These are phyloP conservation scores for Coniferiporia sulphurascens DNA, from an alignment of 1,284 basidiomycete species.

Conservation along the genomic window DNA sequence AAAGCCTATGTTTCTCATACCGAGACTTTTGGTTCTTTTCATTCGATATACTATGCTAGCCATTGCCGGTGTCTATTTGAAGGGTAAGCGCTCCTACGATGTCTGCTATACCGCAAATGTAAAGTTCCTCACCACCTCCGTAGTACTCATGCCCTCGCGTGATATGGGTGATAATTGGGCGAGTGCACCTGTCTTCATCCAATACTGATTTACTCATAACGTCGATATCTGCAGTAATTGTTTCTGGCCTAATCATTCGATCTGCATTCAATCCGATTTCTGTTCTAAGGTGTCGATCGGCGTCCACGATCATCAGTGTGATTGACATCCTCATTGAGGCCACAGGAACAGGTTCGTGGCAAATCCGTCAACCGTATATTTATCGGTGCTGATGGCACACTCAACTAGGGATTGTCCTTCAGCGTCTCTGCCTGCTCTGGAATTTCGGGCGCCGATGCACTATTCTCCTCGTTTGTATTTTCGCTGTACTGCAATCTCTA, in stretches of 20 bases:
- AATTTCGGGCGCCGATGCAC: background rate
- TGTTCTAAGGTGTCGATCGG: background rate
- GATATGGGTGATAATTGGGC: background rate
- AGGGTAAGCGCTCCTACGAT: background rate
- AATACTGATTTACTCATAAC: no score
- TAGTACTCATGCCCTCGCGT: background rate
- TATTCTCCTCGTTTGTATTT: background rate
- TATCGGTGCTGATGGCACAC: no score
- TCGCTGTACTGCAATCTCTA: background rate
- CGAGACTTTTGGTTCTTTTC: background rate
- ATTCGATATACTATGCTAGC: background rate
- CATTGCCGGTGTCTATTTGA: background rate
- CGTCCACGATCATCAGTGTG: background rate
- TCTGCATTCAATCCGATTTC: background rate
- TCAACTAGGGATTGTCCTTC: background rate
- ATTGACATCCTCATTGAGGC: background rate
- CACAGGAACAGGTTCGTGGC: background rate
- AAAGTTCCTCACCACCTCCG: background rate
- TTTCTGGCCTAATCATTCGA: no score
- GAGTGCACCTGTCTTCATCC: no score
- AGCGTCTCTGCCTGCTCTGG: background rate
- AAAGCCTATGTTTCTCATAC: background rate
- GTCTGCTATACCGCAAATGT: background rate
- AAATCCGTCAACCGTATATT: background rate
- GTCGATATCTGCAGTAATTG: background rate